These are phyloP conservation scores for Penicillium paxilli DNA, from an alignment of 495 filamentous ascomycete genomes.

Conservation along the genomic window DNA sequence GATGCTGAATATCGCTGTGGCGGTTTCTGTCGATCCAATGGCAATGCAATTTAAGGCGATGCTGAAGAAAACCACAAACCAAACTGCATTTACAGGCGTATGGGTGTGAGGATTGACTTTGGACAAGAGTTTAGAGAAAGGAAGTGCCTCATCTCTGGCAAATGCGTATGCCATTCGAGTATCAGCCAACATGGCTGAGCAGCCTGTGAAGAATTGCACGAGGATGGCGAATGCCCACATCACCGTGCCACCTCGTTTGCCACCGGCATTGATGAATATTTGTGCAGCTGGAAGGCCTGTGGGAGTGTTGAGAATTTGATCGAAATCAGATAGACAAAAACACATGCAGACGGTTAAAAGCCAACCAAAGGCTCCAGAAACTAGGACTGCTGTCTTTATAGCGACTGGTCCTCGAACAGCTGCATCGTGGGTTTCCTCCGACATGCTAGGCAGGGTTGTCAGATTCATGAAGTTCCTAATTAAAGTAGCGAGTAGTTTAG, in stretches of 20 bases:
- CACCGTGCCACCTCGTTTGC: slow-evolving; percentile 55
- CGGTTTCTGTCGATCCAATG: slow-evolving; percentile 67
- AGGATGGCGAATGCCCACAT: slow-evolving; percentile 74
- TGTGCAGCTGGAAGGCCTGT: slow-evolving; percentile 70
- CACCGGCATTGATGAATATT: slow-evolving; percentile 70
- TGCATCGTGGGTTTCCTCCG: slow-evolving; percentile 72
- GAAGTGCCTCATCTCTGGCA: slow-evolving; percentile 66
- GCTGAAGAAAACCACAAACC: slow-evolving; percentile 69
- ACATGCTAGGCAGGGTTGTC: slow-evolving; percentile 49
- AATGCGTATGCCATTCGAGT: slow-evolving; percentile 75
- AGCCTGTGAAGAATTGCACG: slow-evolving; percentile 71
- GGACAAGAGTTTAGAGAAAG: slow-evolving; percentile 63
- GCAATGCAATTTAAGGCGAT: slow-evolving; percentile 62
- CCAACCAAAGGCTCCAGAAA: slow-evolving; percentile 66
- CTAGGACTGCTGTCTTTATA: slow-evolving; percentile 62
- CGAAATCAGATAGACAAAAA: slow-evolving; percentile 67
- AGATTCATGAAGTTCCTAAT: not conserved
- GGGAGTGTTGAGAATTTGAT: slow-evolving; percentile 58
- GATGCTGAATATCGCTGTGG: slow-evolving; percentile 69
- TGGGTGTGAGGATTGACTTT: slow-evolving; percentile 58
- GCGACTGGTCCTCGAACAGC: slow-evolving; percentile 65
- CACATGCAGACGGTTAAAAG: slow-evolving; percentile 67
- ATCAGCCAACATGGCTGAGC: slow-evolving; percentile 69
- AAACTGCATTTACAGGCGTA: slow-evolving; percentile 69
- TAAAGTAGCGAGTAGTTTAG: not conserved